Conservation (phyloP, 148 eudicot genomes). For the Chenopodium album region DNA sequence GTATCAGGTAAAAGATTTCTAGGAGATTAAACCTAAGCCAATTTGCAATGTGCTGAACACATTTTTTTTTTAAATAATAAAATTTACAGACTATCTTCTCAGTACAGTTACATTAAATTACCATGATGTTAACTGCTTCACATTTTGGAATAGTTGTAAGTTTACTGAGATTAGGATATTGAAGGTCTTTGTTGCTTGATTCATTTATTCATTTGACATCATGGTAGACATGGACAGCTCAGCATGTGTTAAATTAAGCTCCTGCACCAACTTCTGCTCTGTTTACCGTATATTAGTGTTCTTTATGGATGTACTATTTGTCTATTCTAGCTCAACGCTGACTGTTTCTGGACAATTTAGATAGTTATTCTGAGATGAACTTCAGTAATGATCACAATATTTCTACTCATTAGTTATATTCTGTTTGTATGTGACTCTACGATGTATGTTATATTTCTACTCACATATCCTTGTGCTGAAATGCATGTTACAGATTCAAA, state of each 20-base stretch:
- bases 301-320: background rate
- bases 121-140: background rate
- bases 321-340: background rate
- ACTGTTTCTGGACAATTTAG: background rate
- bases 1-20: slow-evolving; percentile 69
- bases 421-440: background rate
- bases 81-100: background rate
- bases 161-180: slow-evolving; percentile 8
- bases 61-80: background rate
- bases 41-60: slow-evolving; percentile 6
- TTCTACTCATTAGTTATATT: background rate
- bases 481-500: slow-evolving; percentile 66
- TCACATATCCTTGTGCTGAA: slow-evolving; percentile 17
- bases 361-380: background rate
- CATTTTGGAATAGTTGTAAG: background rate
- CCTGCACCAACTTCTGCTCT: background rate
- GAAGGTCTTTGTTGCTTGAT: background rate
- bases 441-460: too few species aligned
- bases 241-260: background rate
- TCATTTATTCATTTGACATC: background rate
- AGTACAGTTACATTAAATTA: too few species aligned
- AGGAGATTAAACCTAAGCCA: slow-evolving; percentile 7
- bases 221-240: too few species aligned
- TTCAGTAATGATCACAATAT: background rate
- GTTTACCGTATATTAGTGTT: background rate